A percentile compares a stretch with the other conserved stretches of the same genome.
phyloP scores from a whole-genome alignment of 2,329 filamentous ascomycete genomes.

The Mariannaea elegans region DNA sequence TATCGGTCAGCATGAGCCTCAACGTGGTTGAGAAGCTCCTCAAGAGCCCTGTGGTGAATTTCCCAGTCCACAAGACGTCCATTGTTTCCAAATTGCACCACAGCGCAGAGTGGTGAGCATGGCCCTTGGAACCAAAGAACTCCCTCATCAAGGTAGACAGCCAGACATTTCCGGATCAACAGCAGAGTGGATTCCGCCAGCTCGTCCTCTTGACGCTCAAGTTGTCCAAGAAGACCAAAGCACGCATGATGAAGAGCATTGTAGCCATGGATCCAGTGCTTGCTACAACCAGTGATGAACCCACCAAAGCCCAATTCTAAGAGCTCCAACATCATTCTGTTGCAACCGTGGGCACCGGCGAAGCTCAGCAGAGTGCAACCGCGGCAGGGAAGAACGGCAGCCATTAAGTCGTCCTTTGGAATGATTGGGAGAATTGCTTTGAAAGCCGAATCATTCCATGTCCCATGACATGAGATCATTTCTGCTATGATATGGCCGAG shows the following conservation, averaged over 20 bases:
- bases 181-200: conserved; percentile 4
- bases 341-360: conserved; percentile 7
- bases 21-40: conserved; percentile 28
- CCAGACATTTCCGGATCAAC: conserved; percentile 29
- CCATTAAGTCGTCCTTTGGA: conserved; percentile 24
- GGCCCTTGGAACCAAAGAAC: conserved; percentile 32
- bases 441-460: conserved; percentile 14
- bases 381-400: conserved; percentile 34
- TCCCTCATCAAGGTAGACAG: conserved; percentile 29
- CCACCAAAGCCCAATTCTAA: conserved; percentile 30
- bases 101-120: conserved; percentile 25
- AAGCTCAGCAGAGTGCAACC: conserved; percentile 37
- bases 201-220: conserved; percentile 14
- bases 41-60: conserved; percentile 20
- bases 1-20: conserved; percentile 26
- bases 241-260: conserved; percentile 33
- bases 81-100: conserved; percentile 21
- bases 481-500: conserved; percentile 29
- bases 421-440: conserved; percentile 24
- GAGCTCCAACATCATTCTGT: conserved; percentile 30
- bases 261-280: conserved; percentile 35
- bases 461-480: conserved; percentile 20
- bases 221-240: conserved; percentile 18
- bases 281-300: conserved; percentile 27
- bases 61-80: not conserved